Percentiles rank a stretch among this genome's conserved stretches.
These are phyloP conservation scores for Selenicereus undatus DNA, from an alignment of 148 eudicot genomes.

Conservation along the genomic window DNA sequence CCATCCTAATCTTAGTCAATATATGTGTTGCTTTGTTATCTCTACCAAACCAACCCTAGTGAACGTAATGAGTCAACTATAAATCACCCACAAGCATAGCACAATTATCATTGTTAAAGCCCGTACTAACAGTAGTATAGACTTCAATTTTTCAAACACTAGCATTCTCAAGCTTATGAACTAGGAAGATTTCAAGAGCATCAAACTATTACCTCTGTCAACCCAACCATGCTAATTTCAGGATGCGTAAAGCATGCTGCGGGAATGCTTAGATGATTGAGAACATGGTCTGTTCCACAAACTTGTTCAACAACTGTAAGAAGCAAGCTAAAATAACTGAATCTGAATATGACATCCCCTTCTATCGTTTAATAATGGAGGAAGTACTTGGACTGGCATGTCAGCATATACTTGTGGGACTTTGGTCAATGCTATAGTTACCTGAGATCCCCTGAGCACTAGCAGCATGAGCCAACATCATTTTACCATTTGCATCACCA, in stretches of 20 bases:
- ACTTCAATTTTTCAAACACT: too few species aligned
- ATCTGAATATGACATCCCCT: background rate
- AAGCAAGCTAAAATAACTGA: conserved; percentile 9
- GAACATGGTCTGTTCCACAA: conserved; percentile 82
- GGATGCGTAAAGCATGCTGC: conserved; percentile 99
- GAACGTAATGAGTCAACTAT: too few species aligned
- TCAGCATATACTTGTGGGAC: background rate
- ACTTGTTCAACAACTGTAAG: conserved; percentile 92
- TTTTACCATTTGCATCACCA: conserved; percentile 99
- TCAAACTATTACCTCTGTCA: conserved; percentile 72
- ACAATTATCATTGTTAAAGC: too few species aligned
- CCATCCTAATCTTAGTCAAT: too few species aligned
- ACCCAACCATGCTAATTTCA: conserved; percentile 98
- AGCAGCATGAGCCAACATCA: conserved; percentile 99
- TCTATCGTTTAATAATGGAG: background rate
- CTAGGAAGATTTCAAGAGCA: background rate
- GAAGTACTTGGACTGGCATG: too few species aligned
- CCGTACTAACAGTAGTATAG: too few species aligned
- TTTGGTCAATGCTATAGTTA: conserved; percentile 5
- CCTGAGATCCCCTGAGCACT: conserved; percentile 99
- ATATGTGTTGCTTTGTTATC: too few species aligned
- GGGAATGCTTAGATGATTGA: conserved; percentile 88
- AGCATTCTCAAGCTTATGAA: too few species aligned
- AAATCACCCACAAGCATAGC: too few species aligned
- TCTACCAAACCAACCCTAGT: too few species aligned